Evolutionary conservation across 2,329 filamentous ascomycete species (phyloP), one percentile per base, ranked within the genome.

Genomic region (Lachnellula subtilissima): DNA sequence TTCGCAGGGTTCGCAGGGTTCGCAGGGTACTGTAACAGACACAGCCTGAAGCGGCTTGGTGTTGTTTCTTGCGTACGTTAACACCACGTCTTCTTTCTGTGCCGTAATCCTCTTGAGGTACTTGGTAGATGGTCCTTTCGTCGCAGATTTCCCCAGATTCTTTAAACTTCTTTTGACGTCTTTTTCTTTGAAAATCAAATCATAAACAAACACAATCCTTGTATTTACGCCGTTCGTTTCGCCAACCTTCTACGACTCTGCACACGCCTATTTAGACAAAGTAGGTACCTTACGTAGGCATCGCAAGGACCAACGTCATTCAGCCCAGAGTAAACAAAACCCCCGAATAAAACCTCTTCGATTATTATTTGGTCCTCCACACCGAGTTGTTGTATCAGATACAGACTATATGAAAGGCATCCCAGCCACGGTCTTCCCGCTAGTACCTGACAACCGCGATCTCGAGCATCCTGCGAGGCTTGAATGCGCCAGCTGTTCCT

Each of bases 401-500:
- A 32, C 45, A 25, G 11, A 5, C 19, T 19, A 15, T 6, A 22
- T 23, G 42, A 11, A 45, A 5, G n/a, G n/a, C 42, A 6, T 19
- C 42, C 19, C 42, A 6, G 19, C 42, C 19, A 45, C 42, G 42
- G n/a, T 45, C 12, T 40, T 8, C 17, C 51, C 45, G 19, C 17
- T 8, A 22, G 19, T 25, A 51, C 35, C 43, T 37, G 48, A 45
- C 25, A 42, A 19, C 32, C 17, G 39, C 35, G 48, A 48, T 40
- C 48, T 37, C 12, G 48, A 50, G 23, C 47, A 25, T 35, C 45
- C 47, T 28, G 52, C 45, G 17, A 48, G 35, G 40, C 48, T 50
- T 52, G 45, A 43, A 53, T 56, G 53, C 54, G 57, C 57, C 50
- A 55, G 54, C 51, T 57, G 48, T 54, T 46, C 47, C 50, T 40